These are phyloP conservation scores for Colletotrichum acutatum DNA, from an alignment of 2,329 filamentous ascomycete species.

Conservation along the genomic window DNA sequence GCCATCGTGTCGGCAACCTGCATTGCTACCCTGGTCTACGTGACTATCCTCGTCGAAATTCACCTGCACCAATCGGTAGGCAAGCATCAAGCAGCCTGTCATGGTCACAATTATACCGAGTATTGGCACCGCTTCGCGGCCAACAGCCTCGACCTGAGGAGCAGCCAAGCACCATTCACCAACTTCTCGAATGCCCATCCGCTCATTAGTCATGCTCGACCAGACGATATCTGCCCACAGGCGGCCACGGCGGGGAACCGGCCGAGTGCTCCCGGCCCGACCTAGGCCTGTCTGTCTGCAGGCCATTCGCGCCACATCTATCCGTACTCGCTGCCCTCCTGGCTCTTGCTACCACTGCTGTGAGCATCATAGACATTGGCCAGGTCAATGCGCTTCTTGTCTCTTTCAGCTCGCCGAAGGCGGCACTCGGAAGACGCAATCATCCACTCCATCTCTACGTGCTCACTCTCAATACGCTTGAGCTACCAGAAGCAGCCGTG, in stretches of 20 bases:
- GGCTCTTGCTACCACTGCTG: too few species aligned
- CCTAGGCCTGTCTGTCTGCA: neutral
- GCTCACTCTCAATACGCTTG: neutral
- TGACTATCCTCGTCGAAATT: neutral
- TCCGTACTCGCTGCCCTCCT: neutral
- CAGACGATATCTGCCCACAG: conserved; percentile 13
- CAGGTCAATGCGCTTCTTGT: neutral
- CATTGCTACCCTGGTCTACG: neutral
- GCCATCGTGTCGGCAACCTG: neutral
- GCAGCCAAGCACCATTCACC: neutral
- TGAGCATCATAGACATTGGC: neutral
- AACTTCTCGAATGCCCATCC: neutral
- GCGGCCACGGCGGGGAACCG: conserved; percentile 11
- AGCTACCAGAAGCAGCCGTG: neutral
- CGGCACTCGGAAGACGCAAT: conserved; percentile 13
- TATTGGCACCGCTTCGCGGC: neutral
- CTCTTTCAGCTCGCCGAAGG: conserved; percentile 17
- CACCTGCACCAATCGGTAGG: neutral
- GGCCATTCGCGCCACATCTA: neutral
- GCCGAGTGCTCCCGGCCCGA: conserved; percentile 10
- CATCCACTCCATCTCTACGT: neutral
- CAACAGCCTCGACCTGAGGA: neutral
- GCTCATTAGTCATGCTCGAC: conserved; percentile 3
- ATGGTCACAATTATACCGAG: neutral
- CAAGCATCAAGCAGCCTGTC: neutral